A percentile compares a stretch with the other conserved stretches of the same genome.
Evolutionary conservation across 108 stramenopile species (phyloP).

Genomic region (Fragilaria crotonensis): DNA sequence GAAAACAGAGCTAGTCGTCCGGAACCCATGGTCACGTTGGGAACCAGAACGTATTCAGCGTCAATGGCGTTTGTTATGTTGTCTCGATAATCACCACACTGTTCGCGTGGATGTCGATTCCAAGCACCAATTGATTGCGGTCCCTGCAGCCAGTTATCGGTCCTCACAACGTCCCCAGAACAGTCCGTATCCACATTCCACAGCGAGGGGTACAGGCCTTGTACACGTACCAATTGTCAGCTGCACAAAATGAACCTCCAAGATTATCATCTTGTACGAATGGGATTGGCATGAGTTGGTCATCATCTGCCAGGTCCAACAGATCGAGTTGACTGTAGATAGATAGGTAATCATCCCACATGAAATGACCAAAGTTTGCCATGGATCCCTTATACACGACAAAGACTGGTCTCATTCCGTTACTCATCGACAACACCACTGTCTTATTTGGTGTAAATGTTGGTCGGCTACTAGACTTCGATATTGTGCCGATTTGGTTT

Average conservation of each 20-base stretch:
- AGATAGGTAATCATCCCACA: not conserved
- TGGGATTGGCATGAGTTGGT: not conserved
- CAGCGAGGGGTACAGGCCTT: not conserved
- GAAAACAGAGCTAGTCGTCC: not conserved
- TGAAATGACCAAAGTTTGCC: constrained; percentile 3
- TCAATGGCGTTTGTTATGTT: not conserved
- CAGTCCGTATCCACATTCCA: not conserved
- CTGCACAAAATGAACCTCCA: not conserved
- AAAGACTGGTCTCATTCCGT: too few species aligned
- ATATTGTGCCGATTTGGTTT: too few species aligned
- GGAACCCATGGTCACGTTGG: not conserved
- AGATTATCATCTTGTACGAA: not conserved
- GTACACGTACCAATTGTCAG: too few species aligned
- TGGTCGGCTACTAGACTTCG: too few species aligned
- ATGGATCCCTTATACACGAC: too few species aligned
- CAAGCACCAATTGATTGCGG: not conserved
- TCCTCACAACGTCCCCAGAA: not conserved
- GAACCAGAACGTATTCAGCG: not conserved
- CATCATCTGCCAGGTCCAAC: not conserved
- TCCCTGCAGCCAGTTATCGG: not conserved
- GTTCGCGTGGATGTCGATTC: not conserved
- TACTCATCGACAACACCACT: too few species aligned
- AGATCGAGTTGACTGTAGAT: not conserved
- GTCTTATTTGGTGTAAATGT: too few species aligned
- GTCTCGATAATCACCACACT: not conserved